A percentile compares a stretch with the other conserved stretches of the same genome.
These are phyloP conservation scores for Nemania sp. DNA, from an alignment of 2,329 filamentous ascomycete genomes.

Conservation along the genomic window DNA sequence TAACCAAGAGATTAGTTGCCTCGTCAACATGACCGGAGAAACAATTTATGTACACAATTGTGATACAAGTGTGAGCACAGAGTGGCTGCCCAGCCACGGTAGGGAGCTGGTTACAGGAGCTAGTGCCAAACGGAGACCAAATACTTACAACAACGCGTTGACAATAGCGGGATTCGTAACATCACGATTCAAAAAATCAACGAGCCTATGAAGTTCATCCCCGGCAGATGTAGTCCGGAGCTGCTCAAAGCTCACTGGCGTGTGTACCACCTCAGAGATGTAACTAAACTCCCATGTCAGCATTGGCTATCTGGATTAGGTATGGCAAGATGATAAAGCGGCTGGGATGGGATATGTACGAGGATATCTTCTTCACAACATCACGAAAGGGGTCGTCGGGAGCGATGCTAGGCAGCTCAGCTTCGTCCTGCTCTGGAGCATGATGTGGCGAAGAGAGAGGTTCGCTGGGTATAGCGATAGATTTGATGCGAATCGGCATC, in stretches of 20 bases:
- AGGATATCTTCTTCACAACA: conserved; percentile 69
- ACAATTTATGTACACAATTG: background rate
- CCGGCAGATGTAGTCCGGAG: conserved; percentile 69
- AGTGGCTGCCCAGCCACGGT: background rate
- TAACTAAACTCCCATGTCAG: conserved; percentile 50
- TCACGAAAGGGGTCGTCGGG: conserved; percentile 64
- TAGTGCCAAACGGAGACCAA: background rate
- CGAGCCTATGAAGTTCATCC: conserved; percentile 59
- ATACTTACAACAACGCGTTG: conserved; percentile 71
- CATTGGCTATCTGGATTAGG: background rate
- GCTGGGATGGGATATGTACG: conserved; percentile 53
- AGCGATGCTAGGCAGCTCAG: conserved; percentile 59
- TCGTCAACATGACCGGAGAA: background rate
- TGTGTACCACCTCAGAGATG: conserved; percentile 63
- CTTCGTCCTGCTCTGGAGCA: conserved; percentile 30
- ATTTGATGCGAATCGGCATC: conserved; percentile 50
- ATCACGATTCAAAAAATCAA: conserved; percentile 64
- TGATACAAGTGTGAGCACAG: background rate
- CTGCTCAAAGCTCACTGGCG: conserved; percentile 75
- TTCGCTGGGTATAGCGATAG: conserved; percentile 40
- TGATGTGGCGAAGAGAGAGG: conserved; percentile 45
- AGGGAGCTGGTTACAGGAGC: background rate
- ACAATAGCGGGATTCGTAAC: conserved; percentile 73
- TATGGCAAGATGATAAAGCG: background rate
- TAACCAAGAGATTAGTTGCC: conserved; percentile 13